Conservation (phyloP, 495 filamentous ascomycete species). For the Aspergillus carlsbadensis region DNA sequence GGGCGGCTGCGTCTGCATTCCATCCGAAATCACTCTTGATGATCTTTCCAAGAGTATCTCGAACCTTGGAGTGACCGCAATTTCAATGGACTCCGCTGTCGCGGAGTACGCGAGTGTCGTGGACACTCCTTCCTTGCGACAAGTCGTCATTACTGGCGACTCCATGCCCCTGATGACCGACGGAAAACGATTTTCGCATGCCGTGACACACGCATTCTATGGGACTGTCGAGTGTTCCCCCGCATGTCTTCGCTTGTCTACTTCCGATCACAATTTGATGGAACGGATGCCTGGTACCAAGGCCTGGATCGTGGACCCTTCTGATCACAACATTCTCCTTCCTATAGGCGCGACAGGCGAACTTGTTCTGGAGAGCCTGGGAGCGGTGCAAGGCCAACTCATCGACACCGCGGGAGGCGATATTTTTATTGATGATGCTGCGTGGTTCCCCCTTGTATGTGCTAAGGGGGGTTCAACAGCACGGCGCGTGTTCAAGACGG, state of each 20-base stretch:
- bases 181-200: conserved; percentile 11
- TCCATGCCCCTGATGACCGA: conserved; percentile 1
- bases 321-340: conserved; percentile 49
- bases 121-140: conserved; percentile 18
- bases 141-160: conserved; percentile 21
- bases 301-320: conserved; percentile 58
- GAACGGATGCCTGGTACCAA: conserved; percentile 5
- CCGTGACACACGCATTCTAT: conserved; percentile 31
- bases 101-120: conserved; percentile 13
- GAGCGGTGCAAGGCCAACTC: conserved; percentile 8
- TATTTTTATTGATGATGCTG: neutral
- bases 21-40: conserved; percentile 28
- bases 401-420: neutral
- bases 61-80: conserved; percentile 27
- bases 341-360: conserved; percentile 61
- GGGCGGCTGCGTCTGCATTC: conserved; percentile 46
- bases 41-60: conserved; percentile 33
- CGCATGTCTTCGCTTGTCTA: conserved; percentile 21
- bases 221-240: conserved; percentile 38
- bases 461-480: neutral
- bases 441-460: neutral
- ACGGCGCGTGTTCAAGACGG: neutral
- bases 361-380: conserved; percentile 57
- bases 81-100: conserved; percentile 33
- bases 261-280: neutral